phyloP scores from a whole-genome alignment of 306 rosid genomes.

The Macrotyloma uniflorum region DNA sequence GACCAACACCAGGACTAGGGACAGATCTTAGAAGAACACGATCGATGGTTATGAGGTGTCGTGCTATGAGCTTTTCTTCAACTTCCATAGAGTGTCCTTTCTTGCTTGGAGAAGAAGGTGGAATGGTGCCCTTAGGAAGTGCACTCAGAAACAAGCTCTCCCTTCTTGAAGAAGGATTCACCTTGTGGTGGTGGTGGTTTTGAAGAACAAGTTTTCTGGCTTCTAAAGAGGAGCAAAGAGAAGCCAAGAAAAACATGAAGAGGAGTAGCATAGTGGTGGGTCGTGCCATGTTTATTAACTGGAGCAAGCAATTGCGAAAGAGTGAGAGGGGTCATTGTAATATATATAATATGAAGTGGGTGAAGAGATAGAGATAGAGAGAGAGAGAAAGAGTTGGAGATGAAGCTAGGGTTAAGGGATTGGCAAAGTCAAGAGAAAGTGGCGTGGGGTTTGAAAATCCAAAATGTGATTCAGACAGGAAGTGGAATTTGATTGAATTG shows the following conservation, averaged over 20 bases:
- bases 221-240: conserved; percentile 40
- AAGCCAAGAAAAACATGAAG: conserved; percentile 43
- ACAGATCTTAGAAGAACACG: conserved; percentile 53
- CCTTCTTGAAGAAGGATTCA: conserved; percentile 1
- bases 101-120: conserved; percentile 71
- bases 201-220: conserved; percentile 52
- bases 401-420: neutral
- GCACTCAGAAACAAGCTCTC: conserved; percentile 52
- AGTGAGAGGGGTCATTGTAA: neutral
- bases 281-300: conserved; percentile 54
- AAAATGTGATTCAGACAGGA: neutral
- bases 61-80: conserved; percentile 63
- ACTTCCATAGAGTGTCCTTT: conserved; percentile 58
- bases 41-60: conserved; percentile 57
- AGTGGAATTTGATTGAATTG: neutral
- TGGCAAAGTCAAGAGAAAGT: conserved; percentile 6
- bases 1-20: conserved; percentile 86
- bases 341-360: neutral
- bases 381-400: neutral
- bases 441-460: neutral
- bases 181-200: neutral
- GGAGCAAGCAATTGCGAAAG: neutral
- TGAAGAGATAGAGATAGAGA: neutral
- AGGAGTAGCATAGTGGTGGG: conserved; percentile 37
- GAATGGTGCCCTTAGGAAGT: conserved; percentile 80